Percentiles rank a stretch among this genome's conserved stretches.
Evolutionary conservation across 1,284 basidiomycete genomes (phyloP).

Genomic region (Microbotryomycetes sp.): DNA sequence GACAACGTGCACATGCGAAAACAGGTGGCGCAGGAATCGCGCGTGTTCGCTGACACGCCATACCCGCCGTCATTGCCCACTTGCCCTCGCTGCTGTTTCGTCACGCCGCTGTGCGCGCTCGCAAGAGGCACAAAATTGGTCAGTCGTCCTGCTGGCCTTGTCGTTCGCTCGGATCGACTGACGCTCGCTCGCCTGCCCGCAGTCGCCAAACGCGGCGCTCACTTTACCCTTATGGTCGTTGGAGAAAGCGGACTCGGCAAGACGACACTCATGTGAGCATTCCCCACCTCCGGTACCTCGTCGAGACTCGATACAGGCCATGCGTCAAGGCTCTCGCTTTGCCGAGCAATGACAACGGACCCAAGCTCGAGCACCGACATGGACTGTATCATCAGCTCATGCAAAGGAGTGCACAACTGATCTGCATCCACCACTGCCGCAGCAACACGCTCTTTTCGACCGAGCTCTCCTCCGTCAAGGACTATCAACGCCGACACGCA

Average conservation of each 20-base stretch:
- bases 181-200: constrained; percentile 49
- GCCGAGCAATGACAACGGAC: neutral
- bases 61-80: neutral
- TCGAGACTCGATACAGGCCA: neutral
- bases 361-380: no score
- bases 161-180: neutral
- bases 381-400: no score
- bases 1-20: constrained; percentile 6
- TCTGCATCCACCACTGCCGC: neutral
- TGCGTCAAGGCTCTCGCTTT: neutral
- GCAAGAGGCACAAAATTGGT: constrained; percentile 37
- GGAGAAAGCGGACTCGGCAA: constrained; percentile 94
- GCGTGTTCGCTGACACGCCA: constrained; percentile 1
- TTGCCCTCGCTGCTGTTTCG: constrained; percentile 6
- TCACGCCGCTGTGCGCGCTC: constrained; percentile 50
- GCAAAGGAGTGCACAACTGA: constrained; percentile 68
- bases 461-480: constrained; percentile 84
- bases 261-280: constrained; percentile 26
- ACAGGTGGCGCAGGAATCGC: no score
- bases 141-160: neutral
- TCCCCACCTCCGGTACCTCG: neutral
- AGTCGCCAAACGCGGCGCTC: constrained; percentile 90
- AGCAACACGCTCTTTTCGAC: constrained; percentile 99
- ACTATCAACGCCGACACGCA: constrained; percentile 81
- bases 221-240: constrained; percentile 99